Base-by-base conservation (phyloP, 1,284 basidiomycete genomes). In the Rhodotorula sp. region DNA sequence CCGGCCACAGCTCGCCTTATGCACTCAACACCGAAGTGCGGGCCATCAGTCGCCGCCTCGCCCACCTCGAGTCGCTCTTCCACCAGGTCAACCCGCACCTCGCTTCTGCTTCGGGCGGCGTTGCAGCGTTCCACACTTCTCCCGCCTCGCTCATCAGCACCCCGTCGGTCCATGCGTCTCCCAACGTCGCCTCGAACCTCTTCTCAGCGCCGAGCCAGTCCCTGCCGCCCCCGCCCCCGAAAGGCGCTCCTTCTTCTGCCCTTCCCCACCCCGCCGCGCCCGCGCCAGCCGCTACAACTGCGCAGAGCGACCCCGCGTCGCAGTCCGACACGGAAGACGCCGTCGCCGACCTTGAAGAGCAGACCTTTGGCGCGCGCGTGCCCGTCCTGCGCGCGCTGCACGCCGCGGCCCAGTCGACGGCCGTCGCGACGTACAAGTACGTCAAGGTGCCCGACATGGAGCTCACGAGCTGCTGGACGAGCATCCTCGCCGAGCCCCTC, bases 271-370 rank as follows among this genome's bases (percentile, higher is more conserved):
- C 34, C 4, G 34, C 34, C 34, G 34, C 34, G 34, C 34, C 34
- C 16, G 4, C 17, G 27, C 16, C 27, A 17, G 1, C 53, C 27
- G 17, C 16, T 7, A 1, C 56, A 7, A 42, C 23, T 21, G 41
- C 44, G 8, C 21, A 56, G 34, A 16, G 23, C 5, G 12, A 14
- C 25, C 52, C 50, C 23, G 59, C 61, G 13, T 45, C 53, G 10
- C 44, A 63, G 21, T 70, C 66, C 21, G 74, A 76, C 10, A 76
- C 74, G 4, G 74, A 76, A 21, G 70, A 71, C 17, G 74, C 74
- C 3, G 74, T 69, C 23, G 64, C 62, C n/a, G 64, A 74, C 16
- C 48, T 74, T 42, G 74, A 76, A 55, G 72, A 72, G 52, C 68
- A 68, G 44, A 71, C 74, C 2, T 76, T 76, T 44, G 73, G 64